A percentile compares a stretch with the other conserved stretches of the same genome.
Evolutionary conservation across 2,329 filamentous ascomycete species (phyloP).

Genomic region (Colletotrichum sp.): DNA sequence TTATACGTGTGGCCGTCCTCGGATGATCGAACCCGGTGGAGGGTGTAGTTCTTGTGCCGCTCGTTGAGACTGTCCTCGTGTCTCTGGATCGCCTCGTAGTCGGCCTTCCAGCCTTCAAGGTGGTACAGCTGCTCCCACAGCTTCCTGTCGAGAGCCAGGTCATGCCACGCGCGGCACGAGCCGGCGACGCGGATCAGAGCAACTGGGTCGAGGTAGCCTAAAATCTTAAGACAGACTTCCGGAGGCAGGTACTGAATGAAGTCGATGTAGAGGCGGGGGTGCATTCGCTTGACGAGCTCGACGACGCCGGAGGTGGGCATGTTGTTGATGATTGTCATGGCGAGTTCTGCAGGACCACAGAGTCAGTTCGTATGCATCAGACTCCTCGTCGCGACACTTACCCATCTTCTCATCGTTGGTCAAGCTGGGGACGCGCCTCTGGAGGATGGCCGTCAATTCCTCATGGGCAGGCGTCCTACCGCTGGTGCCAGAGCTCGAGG

Average conservation of each 20-base stretch:
- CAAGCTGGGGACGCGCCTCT: neutral
- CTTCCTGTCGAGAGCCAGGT: constrained; percentile 79
- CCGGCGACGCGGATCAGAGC: constrained; percentile 81
- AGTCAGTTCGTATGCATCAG: constrained; percentile 12
- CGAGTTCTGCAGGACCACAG: constrained; percentile 65
- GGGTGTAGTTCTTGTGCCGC: constrained; percentile 40
- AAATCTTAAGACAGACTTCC: constrained; percentile 89
- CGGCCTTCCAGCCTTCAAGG: constrained; percentile 83
- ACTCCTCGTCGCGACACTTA: constrained; percentile 31
- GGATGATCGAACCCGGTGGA: constrained; percentile 46
- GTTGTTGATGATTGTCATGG: constrained; percentile 77
- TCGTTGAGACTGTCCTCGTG: constrained; percentile 48
- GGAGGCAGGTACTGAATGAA: constrained; percentile 85
- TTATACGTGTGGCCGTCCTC: constrained; percentile 59
- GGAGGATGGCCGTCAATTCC: neutral
- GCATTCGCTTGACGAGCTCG: constrained; percentile 79
- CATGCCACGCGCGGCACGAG: constrained; percentile 83
- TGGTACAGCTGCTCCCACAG: constrained; percentile 87
- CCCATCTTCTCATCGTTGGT: constrained; percentile 43
- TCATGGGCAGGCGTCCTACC: constrained; percentile 17
- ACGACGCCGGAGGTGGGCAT: constrained; percentile 82
- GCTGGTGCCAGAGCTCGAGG: constrained; percentile 28
- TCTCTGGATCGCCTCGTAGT: constrained; percentile 66
- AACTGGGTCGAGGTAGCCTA: constrained; percentile 82
- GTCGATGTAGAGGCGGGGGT: constrained; percentile 89